Evolutionary conservation across 192 early-diverging fungal species (phyloP).

Genomic region (Podila epigama): DNA sequence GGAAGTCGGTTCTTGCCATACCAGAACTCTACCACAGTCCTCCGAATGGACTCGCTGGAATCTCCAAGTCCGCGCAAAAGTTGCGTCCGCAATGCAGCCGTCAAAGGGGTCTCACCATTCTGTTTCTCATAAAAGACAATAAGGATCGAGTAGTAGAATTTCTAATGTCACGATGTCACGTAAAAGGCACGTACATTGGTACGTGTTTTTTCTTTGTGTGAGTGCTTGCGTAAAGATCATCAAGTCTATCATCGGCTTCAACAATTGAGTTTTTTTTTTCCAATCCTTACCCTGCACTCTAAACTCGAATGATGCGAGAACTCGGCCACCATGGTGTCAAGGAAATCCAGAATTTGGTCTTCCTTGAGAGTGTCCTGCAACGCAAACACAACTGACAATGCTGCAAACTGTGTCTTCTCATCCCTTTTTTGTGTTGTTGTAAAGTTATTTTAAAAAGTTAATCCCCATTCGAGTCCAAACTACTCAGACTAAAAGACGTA

Average conservation of each 20-base stretch:
- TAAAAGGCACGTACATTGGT: too few species aligned
- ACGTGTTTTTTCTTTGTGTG: too few species aligned
- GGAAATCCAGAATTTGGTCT: constrained; percentile 56
- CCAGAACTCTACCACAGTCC: constrained; percentile 51
- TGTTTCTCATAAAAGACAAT: constrained; percentile 39
- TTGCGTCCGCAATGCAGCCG: constrained; percentile 32
- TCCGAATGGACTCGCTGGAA: constrained; percentile 41
- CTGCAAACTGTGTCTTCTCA: constrained; percentile 62
- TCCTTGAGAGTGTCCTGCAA: constrained; percentile 47
- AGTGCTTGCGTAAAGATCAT: too few species aligned
- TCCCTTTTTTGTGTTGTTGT: constrained; percentile 37
- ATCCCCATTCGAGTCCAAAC: not conserved
- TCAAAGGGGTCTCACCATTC: not conserved
- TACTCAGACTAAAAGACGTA: not conserved
- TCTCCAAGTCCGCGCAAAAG: constrained; percentile 58
- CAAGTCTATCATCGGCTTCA: too few species aligned
- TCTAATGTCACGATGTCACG: constrained; percentile 38
- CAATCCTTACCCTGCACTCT: constrained; percentile 61
- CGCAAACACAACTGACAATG: constrained; percentile 61
- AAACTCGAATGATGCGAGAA: constrained; percentile 60
- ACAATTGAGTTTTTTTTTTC: too few species aligned
- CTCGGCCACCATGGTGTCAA: constrained; percentile 52
- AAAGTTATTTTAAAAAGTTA: not conserved
- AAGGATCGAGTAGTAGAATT: constrained; percentile 56
- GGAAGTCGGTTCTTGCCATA: constrained; percentile 45